Evolutionary conservation across 345 rosid genomes (phyloP).

Genomic region (Aethionema arabicum): DNA sequence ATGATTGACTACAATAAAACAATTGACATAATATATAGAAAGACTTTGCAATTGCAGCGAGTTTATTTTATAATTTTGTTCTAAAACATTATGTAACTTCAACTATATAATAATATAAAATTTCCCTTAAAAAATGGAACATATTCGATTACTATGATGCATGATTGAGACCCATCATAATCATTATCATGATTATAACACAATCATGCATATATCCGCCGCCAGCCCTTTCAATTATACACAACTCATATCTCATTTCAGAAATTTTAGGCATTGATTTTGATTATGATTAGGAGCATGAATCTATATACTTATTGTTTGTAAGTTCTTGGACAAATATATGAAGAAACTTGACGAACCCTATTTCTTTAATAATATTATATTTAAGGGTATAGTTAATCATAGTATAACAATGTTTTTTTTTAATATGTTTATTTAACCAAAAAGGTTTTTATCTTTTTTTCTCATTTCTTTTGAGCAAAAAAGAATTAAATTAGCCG

Average conservation of each 20-base stretch:
- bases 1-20: conserved; percentile 29
- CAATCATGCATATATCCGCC: conserved; percentile 37
- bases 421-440: too few relatives aligned
- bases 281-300: conserved; percentile 21
- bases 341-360: background rate
- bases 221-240: conserved; percentile 32
- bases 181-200: conserved; percentile 27
- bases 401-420: too few relatives aligned
- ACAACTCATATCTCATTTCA: conserved; percentile 25
- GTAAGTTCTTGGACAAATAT: background rate
- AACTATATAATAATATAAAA: conserved; percentile 24
- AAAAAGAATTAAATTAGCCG: too few relatives aligned
- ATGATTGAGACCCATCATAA: conserved; percentile 38
- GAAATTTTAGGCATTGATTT: conserved; percentile 17
- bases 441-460: too few relatives aligned
- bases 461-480: too few relatives aligned
- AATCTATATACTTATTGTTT: conserved; percentile 6
- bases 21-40: conserved; percentile 17
- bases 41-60: conserved; percentile 30
- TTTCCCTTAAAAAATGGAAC: conserved; percentile 29
- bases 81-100: conserved; percentile 21
- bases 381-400: too few relatives aligned
- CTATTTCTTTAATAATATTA: background rate
- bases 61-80: conserved; percentile 24
- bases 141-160: conserved; percentile 40